These are phyloP conservation scores for Leccinum sublutescens DNA, from an alignment of 768 basidiomycete genomes.

Conservation along the genomic window DNA sequence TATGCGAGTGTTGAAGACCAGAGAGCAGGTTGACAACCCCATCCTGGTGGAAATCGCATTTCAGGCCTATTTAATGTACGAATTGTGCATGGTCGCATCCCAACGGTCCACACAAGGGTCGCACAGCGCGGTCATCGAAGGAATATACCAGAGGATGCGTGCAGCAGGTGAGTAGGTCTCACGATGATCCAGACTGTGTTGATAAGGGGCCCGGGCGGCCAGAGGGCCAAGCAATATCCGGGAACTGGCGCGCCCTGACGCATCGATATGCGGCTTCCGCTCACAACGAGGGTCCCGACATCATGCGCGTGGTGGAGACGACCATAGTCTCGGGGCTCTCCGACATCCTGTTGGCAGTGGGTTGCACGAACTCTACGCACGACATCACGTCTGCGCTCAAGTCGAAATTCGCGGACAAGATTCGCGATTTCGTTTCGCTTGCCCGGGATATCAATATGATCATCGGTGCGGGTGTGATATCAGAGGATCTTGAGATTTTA, in stretches of 20 bases:
- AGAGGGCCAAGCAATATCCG: conserved; percentile 44
- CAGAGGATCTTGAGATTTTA: conserved; percentile 25
- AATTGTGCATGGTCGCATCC: conserved; percentile 16
- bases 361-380: conserved; percentile 14
- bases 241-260: conserved; percentile 44
- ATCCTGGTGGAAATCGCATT: conserved; percentile 34
- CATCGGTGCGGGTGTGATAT: conserved; percentile 22
- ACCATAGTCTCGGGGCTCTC: conserved; percentile 19
- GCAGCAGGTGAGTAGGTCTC: conserved; percentile 30
- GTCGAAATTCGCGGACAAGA: conserved; percentile 39
- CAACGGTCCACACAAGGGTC: conserved; percentile 21
- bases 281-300: conserved; percentile 13
- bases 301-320: conserved; percentile 1
- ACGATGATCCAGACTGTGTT: neutral
- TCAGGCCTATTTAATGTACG: conserved; percentile 24
- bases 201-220: neutral
- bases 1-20: conserved; percentile 17
- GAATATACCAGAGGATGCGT: conserved; percentile 34
- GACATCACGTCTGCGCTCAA: conserved; percentile 40
- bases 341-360: conserved; percentile 27
- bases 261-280: conserved; percentile 13
- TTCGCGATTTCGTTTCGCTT: conserved; percentile 41
- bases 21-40: conserved; percentile 24
- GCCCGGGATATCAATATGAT: conserved; percentile 44
- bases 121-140: conserved; percentile 13